Conservation (phyloP, 2,329 filamentous ascomycete genomes). For the Blumeria graminis region DNA sequence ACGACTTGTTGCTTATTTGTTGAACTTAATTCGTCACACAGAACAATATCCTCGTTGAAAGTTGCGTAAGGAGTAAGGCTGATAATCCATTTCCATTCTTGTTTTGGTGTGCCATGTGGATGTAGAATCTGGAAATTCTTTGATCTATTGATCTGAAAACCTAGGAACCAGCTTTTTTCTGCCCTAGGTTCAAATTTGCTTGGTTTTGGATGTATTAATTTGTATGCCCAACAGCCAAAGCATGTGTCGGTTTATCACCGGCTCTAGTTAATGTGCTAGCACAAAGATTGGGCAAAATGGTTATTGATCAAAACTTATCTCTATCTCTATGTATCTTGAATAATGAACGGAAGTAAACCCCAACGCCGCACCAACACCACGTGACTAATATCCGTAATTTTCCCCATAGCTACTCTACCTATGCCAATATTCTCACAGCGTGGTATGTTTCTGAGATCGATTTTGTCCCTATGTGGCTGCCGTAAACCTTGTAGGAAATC, state of each 20-base stretch:
- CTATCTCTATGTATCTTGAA: too few relatives aligned
- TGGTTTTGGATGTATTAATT: background rate
- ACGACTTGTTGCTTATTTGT: background rate
- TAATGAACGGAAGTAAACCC: too few relatives aligned
- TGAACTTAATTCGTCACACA: background rate
- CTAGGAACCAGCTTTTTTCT: background rate
- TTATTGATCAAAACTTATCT: too few relatives aligned
- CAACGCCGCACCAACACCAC: too few relatives aligned
- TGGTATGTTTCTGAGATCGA: background rate
- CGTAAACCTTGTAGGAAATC: background rate
- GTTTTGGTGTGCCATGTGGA: background rate
- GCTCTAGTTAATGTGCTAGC: too few relatives aligned
- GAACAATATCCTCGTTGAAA: background rate
- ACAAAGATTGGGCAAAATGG: too few relatives aligned
- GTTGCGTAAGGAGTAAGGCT: background rate
- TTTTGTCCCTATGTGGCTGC: background rate
- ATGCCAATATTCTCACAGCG: too few relatives aligned
- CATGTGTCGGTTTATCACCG: too few relatives aligned
- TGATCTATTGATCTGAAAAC: background rate
- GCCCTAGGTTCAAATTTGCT: background rate
- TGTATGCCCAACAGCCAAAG: background rate
- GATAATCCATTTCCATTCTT: background rate
- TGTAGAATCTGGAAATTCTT: background rate
- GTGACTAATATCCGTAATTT: too few relatives aligned
- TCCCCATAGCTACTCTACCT: too few relatives aligned